Base-by-base conservation (phyloP, 2,329 filamentous ascomycete genomes). In the Cadophora sp. region DNA sequence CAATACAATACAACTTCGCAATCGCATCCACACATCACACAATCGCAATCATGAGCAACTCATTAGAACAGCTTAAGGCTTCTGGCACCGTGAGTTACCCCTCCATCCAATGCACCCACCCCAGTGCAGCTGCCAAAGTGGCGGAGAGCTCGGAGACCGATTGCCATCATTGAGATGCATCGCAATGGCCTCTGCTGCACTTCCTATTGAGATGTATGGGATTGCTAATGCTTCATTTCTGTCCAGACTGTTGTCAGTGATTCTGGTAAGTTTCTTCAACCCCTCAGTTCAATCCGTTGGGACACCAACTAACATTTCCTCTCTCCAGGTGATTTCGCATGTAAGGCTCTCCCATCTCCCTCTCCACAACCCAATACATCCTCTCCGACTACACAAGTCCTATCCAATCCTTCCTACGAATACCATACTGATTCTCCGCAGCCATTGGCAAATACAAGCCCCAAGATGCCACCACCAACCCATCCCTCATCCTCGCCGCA, bases 381-480 rank as follows among this genome's bases (percentile, higher is more conserved):
- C 18, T 47, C 20, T 43, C 22, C 5, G 30, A 36, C 39, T 7
- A 16, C 58, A 24, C 51, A 36, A 58, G 55, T 65, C 50, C 36
- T 61, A 47, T 41, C 16, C 16, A 41, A 48, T 27, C 45, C 33
- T 63, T 59, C 30, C 48, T 24, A 22, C 47, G 33, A 66, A 62
- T 47, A 39, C 45, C 72, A 69, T 70, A 67, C 55, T 68, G 62
- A 67, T 60, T 51, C 24, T 59, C 53, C 50, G 62, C 83, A 89
- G 94, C 94, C 82, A 99, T 99, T 82, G 94, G 87, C 86, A 97
- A 98, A 87, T 99, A 99, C 90, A 97, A 97, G 90, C 96, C 96
- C 73, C 94, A 99, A 87, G 96, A 99, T 92, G 96, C 96, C 79
- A 99, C 96, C 81, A 99, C 96, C 85, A 99, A 99, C 90, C 96